phyloP scores from a whole-genome alignment of 768 basidiomycete species.

The Cystofilobasidium ferigula region DNA sequence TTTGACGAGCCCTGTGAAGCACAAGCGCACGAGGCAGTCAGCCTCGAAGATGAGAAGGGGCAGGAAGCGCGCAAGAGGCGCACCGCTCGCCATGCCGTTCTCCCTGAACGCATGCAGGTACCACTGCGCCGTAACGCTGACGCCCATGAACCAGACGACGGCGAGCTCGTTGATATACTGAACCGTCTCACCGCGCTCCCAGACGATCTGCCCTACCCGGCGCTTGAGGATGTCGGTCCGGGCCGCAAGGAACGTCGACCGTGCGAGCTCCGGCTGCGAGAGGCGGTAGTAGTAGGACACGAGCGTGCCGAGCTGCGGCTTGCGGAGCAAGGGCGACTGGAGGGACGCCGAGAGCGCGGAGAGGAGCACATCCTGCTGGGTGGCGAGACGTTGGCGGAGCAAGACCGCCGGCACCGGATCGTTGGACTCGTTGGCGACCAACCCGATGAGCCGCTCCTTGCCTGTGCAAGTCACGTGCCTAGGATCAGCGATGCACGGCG shows the following conservation, averaged over 20 bases:
- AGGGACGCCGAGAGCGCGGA: conserved; percentile 61
- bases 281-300: conserved; percentile 64
- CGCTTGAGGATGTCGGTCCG: conserved; percentile 61
- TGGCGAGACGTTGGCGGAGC: conserved; percentile 52
- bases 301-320: conserved; percentile 58
- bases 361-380: conserved; percentile 57
- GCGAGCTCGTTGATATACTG: conserved; percentile 79
- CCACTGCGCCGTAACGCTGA: conserved; percentile 98
- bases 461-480: not conserved
- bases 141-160: conserved; percentile 79
- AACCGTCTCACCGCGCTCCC: conserved; percentile 68
- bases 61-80: conserved; percentile 31
- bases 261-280: conserved; percentile 63
- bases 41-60: not conserved
- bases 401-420: conserved; percentile 32
- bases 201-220: conserved; percentile 73
- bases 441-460: conserved; percentile 1
- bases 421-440: not conserved
- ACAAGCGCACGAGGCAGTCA: not conserved
- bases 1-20: conserved; percentile 65
- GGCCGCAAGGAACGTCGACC: conserved; percentile 69
- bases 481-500: not conserved
- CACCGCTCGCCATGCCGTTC: conserved; percentile 84
- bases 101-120: conserved; percentile 91
- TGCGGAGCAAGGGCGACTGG: conserved; percentile 63